phyloP scores from a whole-genome alignment of 1,284 basidiomycete genomes.

The Leccinum subrobustum region DNA sequence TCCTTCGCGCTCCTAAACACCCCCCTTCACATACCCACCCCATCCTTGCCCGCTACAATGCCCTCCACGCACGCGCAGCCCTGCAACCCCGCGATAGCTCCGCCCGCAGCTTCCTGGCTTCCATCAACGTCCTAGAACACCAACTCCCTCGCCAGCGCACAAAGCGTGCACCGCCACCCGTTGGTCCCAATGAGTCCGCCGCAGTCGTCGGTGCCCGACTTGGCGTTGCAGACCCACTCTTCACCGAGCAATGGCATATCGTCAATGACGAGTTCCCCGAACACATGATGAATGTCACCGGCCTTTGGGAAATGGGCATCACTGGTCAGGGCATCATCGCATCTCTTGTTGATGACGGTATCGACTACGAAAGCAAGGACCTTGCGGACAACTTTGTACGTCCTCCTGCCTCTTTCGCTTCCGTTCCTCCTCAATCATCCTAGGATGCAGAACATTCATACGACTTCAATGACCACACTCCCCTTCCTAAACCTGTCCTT shows the following conservation, averaged over 20 bases:
- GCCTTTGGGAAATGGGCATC: conserved; percentile 85
- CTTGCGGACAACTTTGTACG: conserved; percentile 90
- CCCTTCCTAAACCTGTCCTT: conserved; percentile 85
- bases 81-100: conserved; percentile 25
- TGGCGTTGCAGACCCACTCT: conserved; percentile 84
- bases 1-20: conserved; percentile 64
- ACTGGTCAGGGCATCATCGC: conserved; percentile 87
- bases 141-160: conserved; percentile 63
- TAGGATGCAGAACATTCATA: conserved; percentile 90
- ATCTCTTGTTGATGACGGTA: conserved; percentile 93
- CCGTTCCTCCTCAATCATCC: conserved; percentile 4
- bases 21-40: conserved; percentile 37
- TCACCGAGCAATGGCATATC: conserved; percentile 91
- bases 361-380: conserved; percentile 90
- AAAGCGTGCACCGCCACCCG: conserved; percentile 69
- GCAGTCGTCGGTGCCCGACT: conserved; percentile 60
- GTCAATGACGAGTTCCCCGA: conserved; percentile 74
- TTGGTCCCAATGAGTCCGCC: conserved; percentile 36
- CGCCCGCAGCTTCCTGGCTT: conserved; percentile 46
- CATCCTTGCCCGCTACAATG: conserved; percentile 46
- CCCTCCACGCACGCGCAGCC: conserved; percentile 41
- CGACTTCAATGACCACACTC: conserved; percentile 95
- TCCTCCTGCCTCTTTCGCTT: conserved; percentile 18
- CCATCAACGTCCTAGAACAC: conserved; percentile 55
- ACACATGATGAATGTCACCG: conserved; percentile 83